Evolutionary conservation across 768 basidiomycete genomes (phyloP).

Genomic region (Lactarius akahatsu): DNA sequence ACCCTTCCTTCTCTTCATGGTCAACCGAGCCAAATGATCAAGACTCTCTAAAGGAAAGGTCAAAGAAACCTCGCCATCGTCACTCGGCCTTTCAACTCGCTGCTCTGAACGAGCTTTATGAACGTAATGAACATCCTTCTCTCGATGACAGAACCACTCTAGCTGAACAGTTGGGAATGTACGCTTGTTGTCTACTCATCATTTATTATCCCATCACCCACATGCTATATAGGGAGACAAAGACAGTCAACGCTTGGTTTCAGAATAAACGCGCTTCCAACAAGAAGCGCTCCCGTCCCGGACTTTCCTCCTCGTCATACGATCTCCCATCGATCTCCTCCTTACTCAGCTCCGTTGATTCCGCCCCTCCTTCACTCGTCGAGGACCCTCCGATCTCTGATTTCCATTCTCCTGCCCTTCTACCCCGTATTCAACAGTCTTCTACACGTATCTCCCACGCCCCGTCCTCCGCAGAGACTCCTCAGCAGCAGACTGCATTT

Average conservation of each 20-base stretch:
- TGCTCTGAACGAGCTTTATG: slow-evolving; percentile 76
- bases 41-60: slow-evolving; percentile 41
- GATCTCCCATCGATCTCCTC: slow-evolving; percentile 37
- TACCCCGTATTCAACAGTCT: slow-evolving; percentile 30
- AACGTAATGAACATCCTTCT: slow-evolving; percentile 71
- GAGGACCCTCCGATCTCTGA: slow-evolving; percentile 53
- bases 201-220: slow-evolving; percentile 16
- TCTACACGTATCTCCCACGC: slow-evolving; percentile 33
- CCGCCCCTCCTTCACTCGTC: slow-evolving; percentile 39
- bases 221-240: slow-evolving; percentile 61
- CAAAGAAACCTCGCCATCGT: slow-evolving; percentile 78
- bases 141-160: slow-evolving; percentile 65
- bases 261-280: slow-evolving; percentile 83
- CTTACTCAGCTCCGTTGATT: slow-evolving; percentile 40
- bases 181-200: slow-evolving; percentile 37
- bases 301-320: slow-evolving; percentile 33
- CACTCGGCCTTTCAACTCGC: slow-evolving; percentile 70
- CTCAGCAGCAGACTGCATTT: slow-evolving; percentile 41
- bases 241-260: slow-evolving; percentile 85
- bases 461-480: slow-evolving; percentile 35
- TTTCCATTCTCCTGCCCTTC: slow-evolving; percentile 35
- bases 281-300: slow-evolving; percentile 56
- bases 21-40: slow-evolving; percentile 23
- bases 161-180: slow-evolving; percentile 77
- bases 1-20: slow-evolving; percentile 33